Percentiles rank a stretch among this genome's conserved stretches.
Conservation (phyloP, 805 yeast species). For the Barnettozyma pratensis region DNA sequence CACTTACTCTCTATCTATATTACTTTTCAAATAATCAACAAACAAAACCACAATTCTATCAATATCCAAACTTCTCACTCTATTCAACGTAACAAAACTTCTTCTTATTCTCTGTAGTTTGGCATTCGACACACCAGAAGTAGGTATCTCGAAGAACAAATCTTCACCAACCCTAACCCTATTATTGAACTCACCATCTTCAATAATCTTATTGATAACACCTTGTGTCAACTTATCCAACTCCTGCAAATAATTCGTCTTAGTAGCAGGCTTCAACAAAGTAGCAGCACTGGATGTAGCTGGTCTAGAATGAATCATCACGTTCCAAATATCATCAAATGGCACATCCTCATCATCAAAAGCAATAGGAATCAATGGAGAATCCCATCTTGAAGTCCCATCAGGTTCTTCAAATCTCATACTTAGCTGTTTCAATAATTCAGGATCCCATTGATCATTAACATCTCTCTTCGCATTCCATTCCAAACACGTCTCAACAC, state of each 20-base stretch:
- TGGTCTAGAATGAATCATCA: conserved; percentile 47
- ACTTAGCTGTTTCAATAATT: conserved; percentile 58
- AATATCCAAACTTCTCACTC: conserved; percentile 68
- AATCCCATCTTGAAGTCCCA: conserved; percentile 83
- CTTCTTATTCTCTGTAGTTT: conserved; percentile 81
- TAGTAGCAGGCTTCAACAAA: conserved; percentile 70
- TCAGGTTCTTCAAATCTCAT: conserved; percentile 95
- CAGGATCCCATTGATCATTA: conserved; percentile 54
- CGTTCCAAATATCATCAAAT: conserved; percentile 61
- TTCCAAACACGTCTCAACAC: conserved; percentile 52
- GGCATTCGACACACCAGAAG: conserved; percentile 56
- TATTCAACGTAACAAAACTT: conserved; percentile 74
- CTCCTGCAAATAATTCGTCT: conserved; percentile 70
- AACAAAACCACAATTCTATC: conserved; percentile 68
- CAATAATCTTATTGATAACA: conserved; percentile 58
- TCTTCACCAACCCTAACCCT: conserved; percentile 37
- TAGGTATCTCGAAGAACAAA: conserved; percentile 57
- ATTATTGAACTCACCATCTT: conserved; percentile 49
- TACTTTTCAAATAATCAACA: conserved; percentile 69
- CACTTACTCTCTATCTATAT: conserved; percentile 28
- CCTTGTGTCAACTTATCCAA: conserved; percentile 67
- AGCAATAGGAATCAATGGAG: conserved; percentile 75
- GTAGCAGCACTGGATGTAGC: conserved; percentile 85
- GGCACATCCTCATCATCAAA: conserved; percentile 50
- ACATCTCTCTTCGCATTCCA: conserved; percentile 45